Conservation (phyloP, 1,139 yeast species). For the Nakaseomyces nivariensis region DNA sequence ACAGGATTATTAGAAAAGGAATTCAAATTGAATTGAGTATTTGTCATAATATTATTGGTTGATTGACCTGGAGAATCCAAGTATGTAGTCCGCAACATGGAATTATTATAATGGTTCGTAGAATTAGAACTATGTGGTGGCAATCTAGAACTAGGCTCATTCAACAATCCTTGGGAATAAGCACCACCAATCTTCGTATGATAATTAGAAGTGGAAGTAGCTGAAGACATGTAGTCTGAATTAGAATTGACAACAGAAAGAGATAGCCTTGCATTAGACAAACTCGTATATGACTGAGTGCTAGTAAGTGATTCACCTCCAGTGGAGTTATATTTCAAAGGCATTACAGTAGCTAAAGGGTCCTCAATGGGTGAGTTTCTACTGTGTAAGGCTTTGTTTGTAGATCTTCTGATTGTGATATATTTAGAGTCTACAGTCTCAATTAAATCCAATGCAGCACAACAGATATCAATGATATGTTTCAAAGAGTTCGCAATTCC, state of each 20-base stretch:
- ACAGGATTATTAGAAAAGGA: not conserved
- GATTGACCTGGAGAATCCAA: not conserved
- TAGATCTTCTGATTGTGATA: constrained; percentile 40
- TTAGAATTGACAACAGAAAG: not conserved
- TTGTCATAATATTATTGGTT: not conserved
- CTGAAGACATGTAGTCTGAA: not conserved
- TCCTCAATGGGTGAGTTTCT: not conserved
- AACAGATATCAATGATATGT: constrained; percentile 41
- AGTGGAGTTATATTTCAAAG: not conserved
- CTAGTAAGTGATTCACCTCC: constrained; percentile 2
- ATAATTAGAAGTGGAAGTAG: not conserved
- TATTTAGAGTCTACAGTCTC: constrained; percentile 61
- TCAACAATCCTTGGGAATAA: not conserved
- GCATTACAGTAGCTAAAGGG: not conserved
- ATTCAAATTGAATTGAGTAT: not conserved
- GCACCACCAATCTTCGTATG: not conserved
- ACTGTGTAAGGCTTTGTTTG: not conserved
- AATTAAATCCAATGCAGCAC: constrained; percentile 51
- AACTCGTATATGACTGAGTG: constrained; percentile 1
- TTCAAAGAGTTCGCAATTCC: constrained; percentile 53
- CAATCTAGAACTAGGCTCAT: not conserved
- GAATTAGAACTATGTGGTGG: not conserved
- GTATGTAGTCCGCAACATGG: not conserved
- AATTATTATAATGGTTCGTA: not conserved
- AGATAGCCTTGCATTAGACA: not conserved